Percentiles rank a stretch among this genome's conserved stretches.
Evolutionary conservation across 257 asterid genomes (phyloP).

Genomic region (Solanum okadae): DNA sequence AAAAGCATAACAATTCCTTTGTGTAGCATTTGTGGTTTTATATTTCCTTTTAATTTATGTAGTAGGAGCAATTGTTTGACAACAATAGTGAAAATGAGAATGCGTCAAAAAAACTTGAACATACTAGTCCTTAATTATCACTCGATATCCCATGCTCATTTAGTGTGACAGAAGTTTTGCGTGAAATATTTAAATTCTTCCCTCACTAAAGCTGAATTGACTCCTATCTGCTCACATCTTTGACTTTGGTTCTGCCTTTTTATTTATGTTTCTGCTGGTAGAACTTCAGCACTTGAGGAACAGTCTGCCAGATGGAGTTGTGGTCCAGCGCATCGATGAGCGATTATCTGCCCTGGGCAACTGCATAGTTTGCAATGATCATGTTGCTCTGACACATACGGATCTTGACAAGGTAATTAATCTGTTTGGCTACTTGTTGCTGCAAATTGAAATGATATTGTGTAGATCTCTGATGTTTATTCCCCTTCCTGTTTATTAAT

Average conservation of each 20-base stretch:
- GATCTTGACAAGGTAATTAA: conserved; percentile 68
- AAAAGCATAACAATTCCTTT: background rate
- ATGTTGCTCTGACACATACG: conserved; percentile 88
- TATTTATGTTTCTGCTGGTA: conserved; percentile 7
- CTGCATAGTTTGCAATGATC: conserved; percentile 89
- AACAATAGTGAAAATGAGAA: background rate
- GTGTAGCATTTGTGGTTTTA: background rate
- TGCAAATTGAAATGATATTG: background rate
- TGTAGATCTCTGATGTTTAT: background rate
- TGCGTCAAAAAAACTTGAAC: background rate
- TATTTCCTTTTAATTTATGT: background rate
- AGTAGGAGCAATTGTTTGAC: background rate
- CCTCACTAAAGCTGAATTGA: background rate
- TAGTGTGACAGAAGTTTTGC: background rate
- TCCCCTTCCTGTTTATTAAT: background rate
- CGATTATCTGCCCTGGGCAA: conserved; percentile 84
- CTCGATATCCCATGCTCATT: background rate
- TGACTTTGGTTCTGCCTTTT: conserved; percentile 4
- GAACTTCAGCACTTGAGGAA: conserved; percentile 89
- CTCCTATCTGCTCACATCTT: background rate
- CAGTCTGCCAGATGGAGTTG: conserved; percentile 78
- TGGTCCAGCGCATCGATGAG: conserved; percentile 91
- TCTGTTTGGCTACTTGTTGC: background rate
- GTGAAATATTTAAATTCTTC: background rate
- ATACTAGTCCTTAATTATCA: background rate